These are phyloP conservation scores for Blastocystis hominis DNA, from an alignment of 352 stramenopile species.

Conservation along the genomic window DNA sequence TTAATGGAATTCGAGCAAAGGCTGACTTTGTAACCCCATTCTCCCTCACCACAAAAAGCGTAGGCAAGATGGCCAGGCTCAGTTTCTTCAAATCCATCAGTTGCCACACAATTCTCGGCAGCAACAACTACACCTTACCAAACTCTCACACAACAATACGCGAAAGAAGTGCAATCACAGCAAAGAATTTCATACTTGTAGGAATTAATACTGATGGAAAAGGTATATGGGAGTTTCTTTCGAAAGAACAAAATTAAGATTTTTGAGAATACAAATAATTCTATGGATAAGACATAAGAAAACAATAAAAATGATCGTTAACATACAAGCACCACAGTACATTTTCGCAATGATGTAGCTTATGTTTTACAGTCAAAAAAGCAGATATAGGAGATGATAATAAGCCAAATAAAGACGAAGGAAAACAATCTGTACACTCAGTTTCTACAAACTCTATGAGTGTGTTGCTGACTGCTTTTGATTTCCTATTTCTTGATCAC, in stretches of 20 bases:
- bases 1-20: not conserved
- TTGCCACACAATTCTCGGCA: not conserved
- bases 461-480: no score
- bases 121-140: not conserved
- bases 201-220: not conserved
- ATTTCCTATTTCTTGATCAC: no score
- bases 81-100: not conserved
- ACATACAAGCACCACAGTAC: no score
- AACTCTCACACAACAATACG: not conserved
- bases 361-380: no score
- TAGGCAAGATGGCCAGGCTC: not conserved
- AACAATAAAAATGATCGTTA: no score
- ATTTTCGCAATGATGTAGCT: no score
- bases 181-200: constrained; percentile 19
- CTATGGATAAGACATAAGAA: no score
- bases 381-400: no score
- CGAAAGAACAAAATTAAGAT: not conserved
- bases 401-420: no score
- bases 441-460: no score
- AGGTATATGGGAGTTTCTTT: constrained; percentile 18
- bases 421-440: no score
- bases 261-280: not conserved
- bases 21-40: constrained; percentile 7
- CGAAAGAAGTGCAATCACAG: not conserved
- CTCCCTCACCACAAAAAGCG: not conserved